phyloP scores from a whole-genome alignment of 75 land plant genomes.

The Larix kaempferi region DNA sequence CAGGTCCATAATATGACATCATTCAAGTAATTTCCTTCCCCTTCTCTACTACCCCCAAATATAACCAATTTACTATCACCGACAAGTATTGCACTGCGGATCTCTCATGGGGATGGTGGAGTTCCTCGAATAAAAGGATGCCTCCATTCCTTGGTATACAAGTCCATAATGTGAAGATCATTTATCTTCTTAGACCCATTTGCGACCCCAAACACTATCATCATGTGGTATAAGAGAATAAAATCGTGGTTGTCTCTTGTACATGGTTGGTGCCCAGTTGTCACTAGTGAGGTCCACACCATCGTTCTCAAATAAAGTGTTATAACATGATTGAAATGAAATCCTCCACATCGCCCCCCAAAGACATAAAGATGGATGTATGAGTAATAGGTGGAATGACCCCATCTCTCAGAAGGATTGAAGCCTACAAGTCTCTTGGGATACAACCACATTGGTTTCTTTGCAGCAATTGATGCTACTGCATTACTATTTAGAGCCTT shows the following conservation, averaged over 20 bases:
- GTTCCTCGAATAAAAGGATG: slow-evolving; percentile 46
- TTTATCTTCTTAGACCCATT: slow-evolving; percentile 73
- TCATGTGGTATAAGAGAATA: slow-evolving; percentile 45
- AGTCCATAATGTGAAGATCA: slow-evolving; percentile 74
- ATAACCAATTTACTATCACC: slow-evolving; percentile 64
- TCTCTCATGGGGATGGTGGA: slow-evolving; percentile 81
- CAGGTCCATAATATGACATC: slow-evolving; percentile 80
- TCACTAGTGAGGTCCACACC: slow-evolving; percentile 49
- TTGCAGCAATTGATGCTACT: not conserved
- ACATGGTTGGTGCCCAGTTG: slow-evolving; percentile 55
- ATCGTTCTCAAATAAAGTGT: slow-evolving; percentile 50
- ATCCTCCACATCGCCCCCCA: slow-evolving; percentile 77
- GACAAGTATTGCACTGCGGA: slow-evolving; percentile 67
- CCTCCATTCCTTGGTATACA: slow-evolving; percentile 58
- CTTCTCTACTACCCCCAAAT: slow-evolving; percentile 92
- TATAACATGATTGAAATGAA: slow-evolving; percentile 71
- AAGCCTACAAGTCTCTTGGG: slow-evolving; percentile 52
- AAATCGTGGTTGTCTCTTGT: slow-evolving; percentile 85
- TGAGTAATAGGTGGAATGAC: slow-evolving; percentile 64
- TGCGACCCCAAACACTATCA: slow-evolving; percentile 87
- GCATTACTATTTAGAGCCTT: too few relatives aligned
- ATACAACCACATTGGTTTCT: slow-evolving; percentile 67
- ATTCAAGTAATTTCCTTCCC: slow-evolving; percentile 71
- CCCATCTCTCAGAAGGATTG: slow-evolving; percentile 80
- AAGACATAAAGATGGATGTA: slow-evolving; percentile 58